phyloP scores from a whole-genome alignment of 805 yeast genomes.

The Candida andamanensis region DNA sequence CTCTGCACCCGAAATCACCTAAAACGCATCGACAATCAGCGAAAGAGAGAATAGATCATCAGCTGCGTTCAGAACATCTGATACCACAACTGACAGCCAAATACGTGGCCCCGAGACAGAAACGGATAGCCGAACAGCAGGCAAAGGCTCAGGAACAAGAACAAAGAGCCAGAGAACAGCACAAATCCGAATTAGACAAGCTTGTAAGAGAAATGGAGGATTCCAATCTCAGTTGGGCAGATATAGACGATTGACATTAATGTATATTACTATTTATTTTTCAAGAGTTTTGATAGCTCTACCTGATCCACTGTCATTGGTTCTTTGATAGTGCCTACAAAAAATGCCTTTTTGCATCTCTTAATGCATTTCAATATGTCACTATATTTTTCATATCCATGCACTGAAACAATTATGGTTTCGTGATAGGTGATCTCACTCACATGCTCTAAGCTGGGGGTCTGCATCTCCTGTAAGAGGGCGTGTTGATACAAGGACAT shows the following conservation, averaged over 20 bases:
- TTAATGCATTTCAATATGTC: constrained; percentile 9
- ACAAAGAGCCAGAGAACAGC: constrained; percentile 4
- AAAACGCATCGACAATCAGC: neutral
- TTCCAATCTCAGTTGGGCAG: constrained; percentile 13
- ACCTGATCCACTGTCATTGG: too few species aligned
- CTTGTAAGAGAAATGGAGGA: constrained; percentile 12
- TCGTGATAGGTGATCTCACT: constrained; percentile 4
- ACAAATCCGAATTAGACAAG: constrained; percentile 9
- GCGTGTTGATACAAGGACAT: constrained; percentile 9
- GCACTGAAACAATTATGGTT: constrained; percentile 8
- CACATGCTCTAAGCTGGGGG: neutral
- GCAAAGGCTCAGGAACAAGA: constrained; percentile 5
- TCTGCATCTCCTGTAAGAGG: constrained; percentile 6
- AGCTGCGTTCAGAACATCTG: neutral
- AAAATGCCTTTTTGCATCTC: constrained; percentile 4
- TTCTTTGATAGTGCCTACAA: constrained; percentile 6
- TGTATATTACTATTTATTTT: neutral
- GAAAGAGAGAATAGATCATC: too few species aligned
- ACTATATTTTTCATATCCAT: constrained; percentile 4
- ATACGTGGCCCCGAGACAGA: constrained; percentile 8
- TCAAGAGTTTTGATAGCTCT: too few species aligned
- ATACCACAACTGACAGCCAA: constrained; percentile 1
- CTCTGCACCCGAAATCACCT: neutral
- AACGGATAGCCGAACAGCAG: constrained; percentile 3
- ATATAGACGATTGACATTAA: constrained; percentile 8